Percentiles rank a stretch among this genome's conserved stretches.
Conservation (phyloP, 441 rosid genomes). For the Oxalis stricta region DNA sequence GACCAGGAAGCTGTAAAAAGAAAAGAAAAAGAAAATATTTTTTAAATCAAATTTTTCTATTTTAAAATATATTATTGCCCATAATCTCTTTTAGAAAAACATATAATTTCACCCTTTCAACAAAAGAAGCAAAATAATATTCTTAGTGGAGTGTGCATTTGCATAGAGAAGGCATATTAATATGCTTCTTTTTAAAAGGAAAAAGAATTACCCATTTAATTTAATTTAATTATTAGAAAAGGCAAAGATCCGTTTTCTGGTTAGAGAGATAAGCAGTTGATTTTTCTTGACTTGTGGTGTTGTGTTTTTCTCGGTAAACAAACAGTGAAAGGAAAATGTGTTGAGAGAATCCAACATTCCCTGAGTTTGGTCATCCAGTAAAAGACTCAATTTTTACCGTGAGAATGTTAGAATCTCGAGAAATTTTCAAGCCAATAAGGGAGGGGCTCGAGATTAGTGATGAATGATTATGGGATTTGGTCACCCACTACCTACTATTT, state of each 20-base stretch:
- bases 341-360: conserved; percentile 37
- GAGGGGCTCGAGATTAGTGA: conserved; percentile 23
- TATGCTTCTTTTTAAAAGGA: neutral
- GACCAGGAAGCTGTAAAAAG: conserved; percentile 30
- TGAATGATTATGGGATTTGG: conserved; percentile 28
- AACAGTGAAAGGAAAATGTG: neutral
- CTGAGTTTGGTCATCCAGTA: conserved; percentile 26
- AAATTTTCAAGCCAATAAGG: too few relatives aligned
- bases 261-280: too few relatives aligned
- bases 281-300: too few relatives aligned
- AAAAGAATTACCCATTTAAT: neutral
- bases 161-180: neutral
- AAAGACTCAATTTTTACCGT: conserved; percentile 14
- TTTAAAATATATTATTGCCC: conserved; percentile 19
- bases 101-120: conserved; percentile 19
- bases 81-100: conserved; percentile 20
- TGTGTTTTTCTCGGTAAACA: too few relatives aligned
- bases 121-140: conserved; percentile 20
- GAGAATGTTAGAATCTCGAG: conserved; percentile 50
- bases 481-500: conserved; percentile 17
- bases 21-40: conserved; percentile 31
- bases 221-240: too few relatives aligned
- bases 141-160: conserved; percentile 6
- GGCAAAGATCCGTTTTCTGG: too few relatives aligned
- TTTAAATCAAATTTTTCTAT: too few relatives aligned